These are phyloP conservation scores for Acanthamoeba triangularis DNA, from an alignment of 208 protist genomes.

Conservation along the genomic window DNA sequence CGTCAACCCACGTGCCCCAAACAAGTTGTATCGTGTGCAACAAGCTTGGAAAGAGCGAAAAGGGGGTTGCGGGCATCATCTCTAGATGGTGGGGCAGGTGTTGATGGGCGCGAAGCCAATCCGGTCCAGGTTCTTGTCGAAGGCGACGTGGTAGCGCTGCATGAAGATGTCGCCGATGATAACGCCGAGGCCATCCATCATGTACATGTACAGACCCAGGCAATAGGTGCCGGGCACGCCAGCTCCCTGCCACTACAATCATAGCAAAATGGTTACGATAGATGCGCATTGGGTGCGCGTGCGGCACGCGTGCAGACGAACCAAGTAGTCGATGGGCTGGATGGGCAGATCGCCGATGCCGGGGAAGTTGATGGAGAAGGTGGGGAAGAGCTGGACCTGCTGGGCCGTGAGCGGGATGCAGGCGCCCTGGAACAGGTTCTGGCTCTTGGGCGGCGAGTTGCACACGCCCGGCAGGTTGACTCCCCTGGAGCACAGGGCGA, in stretches of 20 bases:
- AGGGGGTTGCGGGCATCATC: not conserved
- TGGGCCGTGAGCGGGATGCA: not conserved
- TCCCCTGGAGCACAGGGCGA: not conserved
- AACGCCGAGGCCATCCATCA: not conserved
- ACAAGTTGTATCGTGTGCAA: not conserved
- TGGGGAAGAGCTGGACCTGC: conserved; percentile 21
- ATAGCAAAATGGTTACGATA: not conserved
- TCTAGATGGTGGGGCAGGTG: conserved; percentile 1
- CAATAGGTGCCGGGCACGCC: conserved; percentile 8
- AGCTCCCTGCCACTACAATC: conserved; percentile 1
- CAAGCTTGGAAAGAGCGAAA: not conserved
- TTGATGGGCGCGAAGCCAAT: conserved; percentile 19
- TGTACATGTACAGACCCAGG: not conserved
- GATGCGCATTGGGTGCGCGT: not conserved
- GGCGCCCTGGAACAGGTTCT: conserved; percentile 11
- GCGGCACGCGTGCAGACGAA: not conserved
- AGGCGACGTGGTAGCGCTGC: conserved; percentile 33
- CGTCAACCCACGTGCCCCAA: too few relatives aligned
- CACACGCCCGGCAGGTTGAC: conserved; percentile 44
- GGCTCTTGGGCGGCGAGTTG: not conserved
- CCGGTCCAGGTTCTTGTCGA: conserved; percentile 28
- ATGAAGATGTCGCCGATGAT: conserved; percentile 67
- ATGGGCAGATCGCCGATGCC: conserved; percentile 52
- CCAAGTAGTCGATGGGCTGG: conserved; percentile 35
- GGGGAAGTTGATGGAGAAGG: conserved; percentile 33